Conservation (phyloP, 352 stramenopile genomes). For the Phytopythium ostracodes region DNA sequence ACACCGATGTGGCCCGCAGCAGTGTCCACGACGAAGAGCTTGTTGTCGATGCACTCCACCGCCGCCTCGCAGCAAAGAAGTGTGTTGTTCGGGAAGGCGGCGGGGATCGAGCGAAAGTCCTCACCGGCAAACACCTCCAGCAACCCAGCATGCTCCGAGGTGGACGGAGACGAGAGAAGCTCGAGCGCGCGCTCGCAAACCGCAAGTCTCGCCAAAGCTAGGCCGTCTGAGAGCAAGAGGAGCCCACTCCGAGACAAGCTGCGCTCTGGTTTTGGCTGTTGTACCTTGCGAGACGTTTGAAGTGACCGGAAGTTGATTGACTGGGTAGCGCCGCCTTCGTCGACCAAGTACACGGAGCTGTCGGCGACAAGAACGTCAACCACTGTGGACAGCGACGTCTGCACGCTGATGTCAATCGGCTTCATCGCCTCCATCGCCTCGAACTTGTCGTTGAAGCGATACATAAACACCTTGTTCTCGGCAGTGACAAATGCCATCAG, state of each 20-base stretch:
- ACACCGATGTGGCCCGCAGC: neutral
- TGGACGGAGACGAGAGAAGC: neutral
- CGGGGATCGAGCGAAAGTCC: slow-evolving; percentile 28
- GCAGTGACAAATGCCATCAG: slow-evolving; percentile 7
- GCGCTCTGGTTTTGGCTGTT: no score
- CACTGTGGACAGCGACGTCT: neutral
- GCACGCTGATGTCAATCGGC: neutral
- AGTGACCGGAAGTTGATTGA: slow-evolving; percentile 1
- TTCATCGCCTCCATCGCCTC: slow-evolving; percentile 9
- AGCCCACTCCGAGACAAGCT: slow-evolving; percentile 10
- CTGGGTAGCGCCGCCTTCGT: neutral
- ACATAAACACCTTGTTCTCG: slow-evolving; percentile 7
- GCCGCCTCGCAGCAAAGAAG: slow-evolving; percentile 9
- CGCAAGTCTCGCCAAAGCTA: slow-evolving; percentile 11
- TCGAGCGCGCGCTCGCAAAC: neutral
- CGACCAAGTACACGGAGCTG: neutral
- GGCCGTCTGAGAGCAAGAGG: slow-evolving; percentile 17
- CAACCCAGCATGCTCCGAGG: slow-evolving; percentile 9
- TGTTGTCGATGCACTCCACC: slow-evolving; percentile 13
- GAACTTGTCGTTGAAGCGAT: slow-evolving; percentile 16
- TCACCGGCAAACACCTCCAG: slow-evolving; percentile 26
- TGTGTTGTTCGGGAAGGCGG: neutral
- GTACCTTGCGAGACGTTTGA: neutral
- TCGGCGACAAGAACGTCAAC: neutral
- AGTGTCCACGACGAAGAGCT: slow-evolving; percentile 27